phyloP scores from a whole-genome alignment of 768 basidiomycete species.

The Auriculariales sp. region DNA sequence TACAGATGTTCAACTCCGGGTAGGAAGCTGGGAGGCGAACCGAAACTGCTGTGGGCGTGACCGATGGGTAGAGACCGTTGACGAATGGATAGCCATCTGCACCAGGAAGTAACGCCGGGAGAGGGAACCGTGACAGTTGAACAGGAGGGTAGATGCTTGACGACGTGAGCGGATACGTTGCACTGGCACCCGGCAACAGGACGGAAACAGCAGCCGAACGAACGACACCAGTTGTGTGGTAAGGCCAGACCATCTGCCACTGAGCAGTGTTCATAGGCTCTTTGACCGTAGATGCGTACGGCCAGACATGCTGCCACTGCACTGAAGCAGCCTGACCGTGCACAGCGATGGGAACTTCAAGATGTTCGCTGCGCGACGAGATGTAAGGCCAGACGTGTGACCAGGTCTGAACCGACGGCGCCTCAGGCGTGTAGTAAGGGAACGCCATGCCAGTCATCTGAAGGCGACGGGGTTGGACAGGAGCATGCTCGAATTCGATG shows the following conservation, averaged over 20 bases:
- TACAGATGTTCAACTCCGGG: not conserved
- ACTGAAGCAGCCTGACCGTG: too few species aligned
- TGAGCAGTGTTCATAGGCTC: too few species aligned
- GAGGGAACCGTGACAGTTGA: not conserved
- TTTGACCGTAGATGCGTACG: too few species aligned
- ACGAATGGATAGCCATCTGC: conserved; percentile 2
- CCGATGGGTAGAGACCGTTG: not conserved
- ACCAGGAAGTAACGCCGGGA: not conserved
- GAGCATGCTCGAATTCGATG: conserved; percentile 14
- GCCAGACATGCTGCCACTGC: too few species aligned
- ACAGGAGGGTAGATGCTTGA: not conserved
- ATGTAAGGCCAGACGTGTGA: conserved; percentile 20
- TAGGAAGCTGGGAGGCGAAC: conserved; percentile 1
- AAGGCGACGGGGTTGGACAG: not conserved
- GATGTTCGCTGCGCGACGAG: not conserved
- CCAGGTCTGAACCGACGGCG: conserved; percentile 13
- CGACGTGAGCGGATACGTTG: not conserved
- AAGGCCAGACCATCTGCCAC: too few species aligned
- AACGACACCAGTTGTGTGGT: too few species aligned
- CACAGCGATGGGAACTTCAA: too few species aligned
- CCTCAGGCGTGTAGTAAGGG: conserved; percentile 4
- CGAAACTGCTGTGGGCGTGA: not conserved
- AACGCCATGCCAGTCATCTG: not conserved
- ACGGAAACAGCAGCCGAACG: not conserved
- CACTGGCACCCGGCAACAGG: not conserved